These are phyloP conservation scores for Austropuccinia psidii DNA, from an alignment of 1,284 basidiomycete species.

Conservation along the genomic window DNA sequence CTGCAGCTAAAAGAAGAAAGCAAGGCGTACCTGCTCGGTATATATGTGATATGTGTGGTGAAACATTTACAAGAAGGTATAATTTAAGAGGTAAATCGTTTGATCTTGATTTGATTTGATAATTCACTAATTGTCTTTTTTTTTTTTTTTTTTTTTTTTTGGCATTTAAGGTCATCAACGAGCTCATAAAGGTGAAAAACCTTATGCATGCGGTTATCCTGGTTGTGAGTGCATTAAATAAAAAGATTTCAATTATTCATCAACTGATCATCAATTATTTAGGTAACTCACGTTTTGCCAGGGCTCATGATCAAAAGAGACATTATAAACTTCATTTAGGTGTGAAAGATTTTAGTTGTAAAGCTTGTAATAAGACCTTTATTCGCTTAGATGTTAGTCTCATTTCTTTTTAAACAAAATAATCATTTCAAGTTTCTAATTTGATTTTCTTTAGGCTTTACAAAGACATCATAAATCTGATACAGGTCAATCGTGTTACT, in stretches of 20 bases:
- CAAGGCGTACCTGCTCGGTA: conserved; percentile 24
- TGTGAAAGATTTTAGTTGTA: conserved; percentile 29
- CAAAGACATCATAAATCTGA: conserved; percentile 34
- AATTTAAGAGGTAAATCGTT: conserved; percentile 3
- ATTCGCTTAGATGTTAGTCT: conserved; percentile 20
- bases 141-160: background rate
- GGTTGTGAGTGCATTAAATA: conserved; percentile 17
- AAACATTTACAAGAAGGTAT: conserved; percentile 23
- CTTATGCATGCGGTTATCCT: conserved; percentile 28
- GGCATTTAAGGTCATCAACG: conserved; percentile 35
- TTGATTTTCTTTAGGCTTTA: conserved; percentile 1
- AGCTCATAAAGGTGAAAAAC: conserved; percentile 33
- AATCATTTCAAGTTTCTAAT: background rate
- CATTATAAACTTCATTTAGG: conserved; percentile 34
- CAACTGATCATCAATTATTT: too few relatives aligned
- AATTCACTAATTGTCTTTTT: background rate
- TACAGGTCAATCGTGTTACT: conserved; percentile 26
- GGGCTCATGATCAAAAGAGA: conserved; percentile 32
- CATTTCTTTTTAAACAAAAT: background rate
- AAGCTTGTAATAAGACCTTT: conserved; percentile 22
- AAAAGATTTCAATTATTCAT: background rate
- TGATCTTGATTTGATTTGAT: background rate
- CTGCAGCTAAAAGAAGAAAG: conserved; percentile 13
- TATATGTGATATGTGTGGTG: conserved; percentile 34
- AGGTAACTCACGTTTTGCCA: conserved; percentile 29